Percentiles rank a stretch among this genome's conserved stretches.
phyloP scores from a whole-genome alignment of 73 alveolate genomes.

The Tetrahymena elliotti region DNA sequence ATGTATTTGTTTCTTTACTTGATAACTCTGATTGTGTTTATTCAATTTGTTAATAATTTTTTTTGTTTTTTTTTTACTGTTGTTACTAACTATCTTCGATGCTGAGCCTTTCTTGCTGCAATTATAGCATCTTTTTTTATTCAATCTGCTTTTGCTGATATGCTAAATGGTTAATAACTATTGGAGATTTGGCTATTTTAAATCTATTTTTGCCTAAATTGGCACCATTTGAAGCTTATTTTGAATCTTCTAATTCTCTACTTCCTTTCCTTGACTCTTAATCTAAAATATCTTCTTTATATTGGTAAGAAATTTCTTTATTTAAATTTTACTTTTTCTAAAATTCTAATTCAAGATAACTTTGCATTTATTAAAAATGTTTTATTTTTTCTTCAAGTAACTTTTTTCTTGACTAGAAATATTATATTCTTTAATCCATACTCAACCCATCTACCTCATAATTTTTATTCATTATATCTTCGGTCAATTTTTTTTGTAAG shows the following conservation, averaged over 20 bases:
- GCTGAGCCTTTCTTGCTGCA: neutral
- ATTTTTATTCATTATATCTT: neutral
- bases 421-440: neutral
- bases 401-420: too few relatives aligned
- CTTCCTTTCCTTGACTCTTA: neutral
- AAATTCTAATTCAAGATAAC: neutral
- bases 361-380: neutral
- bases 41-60: neutral
- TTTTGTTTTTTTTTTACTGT: neutral
- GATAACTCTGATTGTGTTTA: neutral
- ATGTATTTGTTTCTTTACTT: neutral
- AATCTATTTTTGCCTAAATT: neutral
- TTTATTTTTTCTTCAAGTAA: neutral
- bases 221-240: too few relatives aligned
- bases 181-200: neutral
- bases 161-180: neutral
- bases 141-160: too few relatives aligned
- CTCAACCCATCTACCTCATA: neutral
- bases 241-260: neutral
- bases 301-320: neutral
- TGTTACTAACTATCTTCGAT: neutral
- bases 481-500: neutral
- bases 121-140: neutral
- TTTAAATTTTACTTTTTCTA: too few relatives aligned
- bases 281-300: neutral